Evolutionary conservation across 495 filamentous ascomycete species (phyloP), one percentile per base, ranked within the genome.

Genomic region (Neurospora sublineolata): DNA sequence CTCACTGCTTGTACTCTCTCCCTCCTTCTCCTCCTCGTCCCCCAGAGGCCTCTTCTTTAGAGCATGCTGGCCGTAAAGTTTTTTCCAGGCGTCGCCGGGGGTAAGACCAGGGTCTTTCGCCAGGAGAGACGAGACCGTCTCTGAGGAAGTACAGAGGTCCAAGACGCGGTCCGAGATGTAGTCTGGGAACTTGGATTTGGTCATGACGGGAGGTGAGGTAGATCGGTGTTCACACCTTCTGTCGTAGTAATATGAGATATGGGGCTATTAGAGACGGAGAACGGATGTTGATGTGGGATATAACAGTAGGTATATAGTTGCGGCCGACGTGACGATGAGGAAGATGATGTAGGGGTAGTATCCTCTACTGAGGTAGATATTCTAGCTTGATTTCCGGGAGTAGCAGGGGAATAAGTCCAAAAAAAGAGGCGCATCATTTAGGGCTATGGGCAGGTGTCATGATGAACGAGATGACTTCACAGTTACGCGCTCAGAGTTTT

Each of bases 91-190:
- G 10, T 89, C 82, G 0, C 79, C 80, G 0, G 90, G 89, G 0
- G 83, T 72, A 4, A 86, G 72, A 4, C 76, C 80, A 2, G 89
- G 87, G 70, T 81, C 72, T 33, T 33, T 64, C 3, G 87, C 86
- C 7, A 91, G 76, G 68, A 87, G 80, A 0, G 86, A 84, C 27
- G 83, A 88, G 52, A 92, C 86, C 39, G 84, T 90, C 23, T 85
- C 77, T 30, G 76, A 72, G 18, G 81, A 80, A 9, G 78, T 82
- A 77, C 89, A 90, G 68, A 87, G 75, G 41, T 84, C 68, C 11
- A 77, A 37, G 12, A 79, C 14, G 4, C 71, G 68, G 68, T 80
- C 77, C 30, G 70, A 75, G 70, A 80, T 72, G 16, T 44, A 64
- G 8, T 71, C 67, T 11, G 41, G 38, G 18, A 64, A 64, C 14